Base-by-base conservation (phyloP, 768 basidiomycete genomes). In the Russula dissimulans region DNA sequence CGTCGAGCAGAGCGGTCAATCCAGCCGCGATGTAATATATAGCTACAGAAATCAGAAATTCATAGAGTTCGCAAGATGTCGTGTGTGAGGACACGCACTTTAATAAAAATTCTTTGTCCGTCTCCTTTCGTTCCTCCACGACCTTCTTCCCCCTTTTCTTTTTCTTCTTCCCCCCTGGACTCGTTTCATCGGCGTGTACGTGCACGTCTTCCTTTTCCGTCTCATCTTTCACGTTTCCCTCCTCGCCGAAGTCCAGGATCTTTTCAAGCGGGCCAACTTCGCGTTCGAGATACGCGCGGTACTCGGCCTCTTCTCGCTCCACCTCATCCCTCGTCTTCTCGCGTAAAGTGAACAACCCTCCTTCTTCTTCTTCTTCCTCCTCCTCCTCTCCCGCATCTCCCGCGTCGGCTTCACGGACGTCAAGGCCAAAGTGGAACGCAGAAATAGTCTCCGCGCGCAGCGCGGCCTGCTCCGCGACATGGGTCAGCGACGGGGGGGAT, bases 11-110 rank as follows among this genome's bases (percentile, higher is more conserved):
- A 77, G 51, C 80, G 82, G 72, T 98, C 97, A 50, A 99, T 85
- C 97, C 97, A 99, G 1, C 95, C 97, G 32, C 97, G 91, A 71
- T 95, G 95, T 22, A 97, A 77, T 65, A 99, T 97, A 71, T 97
- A 99, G 72, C 95, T 97, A 67, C 1, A 42, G 54, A 55, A 29
- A 47, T 12, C 32, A 26, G 12, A 38, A 54, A 47, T 50, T 12
- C 10, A 17, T 49, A 39, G 36, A 17, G 53, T 32, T 15, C 11
- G 12, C 45, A 50, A 34, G 48, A 57, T 36, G 34, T 36, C 10
- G 17, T 22, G 46, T 22, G 14, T 54, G 50, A 38, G 12, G 18
- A 57, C 17, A 76, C 89, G 56, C 67, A 97, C 95, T 91, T 88
- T 76, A 93, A 79, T 55, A 97, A 75, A 68, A 97, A 97, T 58